Conservation (phyloP, 1,139 yeast species). For the Saccharomycopsis hybrid region DNA sequence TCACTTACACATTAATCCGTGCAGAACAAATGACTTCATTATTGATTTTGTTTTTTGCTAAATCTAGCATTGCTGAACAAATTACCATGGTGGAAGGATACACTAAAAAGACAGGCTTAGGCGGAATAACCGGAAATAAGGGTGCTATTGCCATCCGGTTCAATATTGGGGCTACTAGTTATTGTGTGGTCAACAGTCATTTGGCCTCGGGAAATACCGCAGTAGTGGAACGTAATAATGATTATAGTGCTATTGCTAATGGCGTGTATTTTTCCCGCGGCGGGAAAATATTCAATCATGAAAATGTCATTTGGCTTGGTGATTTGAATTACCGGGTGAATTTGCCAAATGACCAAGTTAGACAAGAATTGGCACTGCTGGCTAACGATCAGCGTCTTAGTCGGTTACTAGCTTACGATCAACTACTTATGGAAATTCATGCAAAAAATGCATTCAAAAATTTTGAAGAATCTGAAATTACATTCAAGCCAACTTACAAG, state of each 20-base stretch:
- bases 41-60: conserved; percentile 60
- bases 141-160: conserved; percentile 90
- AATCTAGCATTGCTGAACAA: conserved; percentile 44
- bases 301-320: conserved; percentile 86
- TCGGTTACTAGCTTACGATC: conserved; percentile 65
- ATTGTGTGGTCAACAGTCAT: conserved; percentile 83
- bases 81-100: conserved; percentile 71
- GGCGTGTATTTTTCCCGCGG: conserved; percentile 43
- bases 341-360: conserved; percentile 62
- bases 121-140: conserved; percentile 92
- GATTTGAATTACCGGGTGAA: conserved; percentile 84
- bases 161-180: conserved; percentile 62
- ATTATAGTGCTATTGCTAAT: conserved; percentile 59
- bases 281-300: conserved; percentile 57
- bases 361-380: conserved; percentile 31
- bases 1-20: conserved; percentile 61
- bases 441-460: conserved; percentile 48
- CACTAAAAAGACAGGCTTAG: conserved; percentile 86
- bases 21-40: conserved; percentile 88
- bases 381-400: conserved; percentile 30
- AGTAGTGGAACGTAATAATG: conserved; percentile 76
- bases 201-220: conserved; percentile 85
- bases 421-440: conserved; percentile 61
- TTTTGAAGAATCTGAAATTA: conserved; percentile 70
- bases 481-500: conserved; percentile 86